Percentiles rank a stretch among this genome's conserved stretches.
These are phyloP conservation scores for Tuber umbilicatum DNA, from an alignment of 495 filamentous ascomycete genomes.

Conservation along the genomic window DNA sequence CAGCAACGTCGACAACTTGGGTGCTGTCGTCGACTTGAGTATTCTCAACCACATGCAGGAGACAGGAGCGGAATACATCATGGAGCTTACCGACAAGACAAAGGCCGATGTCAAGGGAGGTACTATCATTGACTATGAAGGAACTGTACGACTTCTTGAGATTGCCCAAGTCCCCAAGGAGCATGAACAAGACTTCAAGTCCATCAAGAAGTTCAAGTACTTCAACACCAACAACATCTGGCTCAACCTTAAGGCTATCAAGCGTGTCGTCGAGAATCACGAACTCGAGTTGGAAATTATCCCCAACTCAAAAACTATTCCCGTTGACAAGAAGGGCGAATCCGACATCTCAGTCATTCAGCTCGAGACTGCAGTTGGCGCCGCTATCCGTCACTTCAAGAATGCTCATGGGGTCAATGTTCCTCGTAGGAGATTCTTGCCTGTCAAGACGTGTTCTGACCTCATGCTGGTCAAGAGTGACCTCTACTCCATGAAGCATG, in stretches of 20 bases:
- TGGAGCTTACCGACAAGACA: conserved; percentile 99
- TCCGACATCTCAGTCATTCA: conserved; percentile 95
- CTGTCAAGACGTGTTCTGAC: conserved; percentile 99
- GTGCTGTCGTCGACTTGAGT: conserved; percentile 91
- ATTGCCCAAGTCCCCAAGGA: conserved; percentile 99
- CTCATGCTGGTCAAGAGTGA: conserved; percentile 99
- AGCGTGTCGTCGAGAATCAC: conserved; percentile 97
- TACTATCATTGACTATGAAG: conserved; percentile 99
- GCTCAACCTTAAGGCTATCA: conserved; percentile 95
- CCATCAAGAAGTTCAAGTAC: conserved; percentile 99
- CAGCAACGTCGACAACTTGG: conserved; percentile 97
- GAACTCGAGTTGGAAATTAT: conserved; percentile 99
- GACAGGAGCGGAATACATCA: conserved; percentile 93
- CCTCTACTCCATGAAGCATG: conserved; percentile 98
- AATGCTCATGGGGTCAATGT: conserved; percentile 99
- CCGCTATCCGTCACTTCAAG: conserved; percentile 96
- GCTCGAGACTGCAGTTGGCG: conserved; percentile 96
- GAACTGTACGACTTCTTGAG: conserved; percentile 89
- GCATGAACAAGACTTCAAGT: conserved; percentile 99
- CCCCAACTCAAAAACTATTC: conserved; percentile 96
- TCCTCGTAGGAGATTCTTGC: conserved; percentile 92
- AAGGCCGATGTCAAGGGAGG: conserved; percentile 99
- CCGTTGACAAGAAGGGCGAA: conserved; percentile 99
- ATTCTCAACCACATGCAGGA: conserved; percentile 99
- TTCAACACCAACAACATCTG: conserved; percentile 99